Conservation (phyloP, 768 basidiomycete species). For the Coprinopsis marcescibilis region DNA sequence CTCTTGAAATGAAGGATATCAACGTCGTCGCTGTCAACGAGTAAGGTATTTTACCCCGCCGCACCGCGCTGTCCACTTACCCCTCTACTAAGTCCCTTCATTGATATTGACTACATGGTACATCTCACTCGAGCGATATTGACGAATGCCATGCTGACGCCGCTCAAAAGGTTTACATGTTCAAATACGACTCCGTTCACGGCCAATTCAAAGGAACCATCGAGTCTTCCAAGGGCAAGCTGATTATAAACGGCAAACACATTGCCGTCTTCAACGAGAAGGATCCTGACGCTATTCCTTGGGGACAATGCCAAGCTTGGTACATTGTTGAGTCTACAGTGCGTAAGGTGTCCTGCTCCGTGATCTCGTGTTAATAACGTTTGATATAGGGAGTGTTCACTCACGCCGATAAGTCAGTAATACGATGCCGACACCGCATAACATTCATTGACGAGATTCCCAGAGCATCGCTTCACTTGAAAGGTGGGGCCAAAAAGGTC, state of each 20-base stretch:
- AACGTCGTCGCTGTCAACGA: conserved; percentile 95
- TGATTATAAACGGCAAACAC: conserved; percentile 72
- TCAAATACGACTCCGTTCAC: conserved; percentile 95
- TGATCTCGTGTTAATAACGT: conserved; percentile 15
- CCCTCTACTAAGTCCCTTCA: conserved; percentile 73
- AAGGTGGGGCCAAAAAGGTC: conserved; percentile 99
- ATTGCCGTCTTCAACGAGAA: conserved; percentile 80
- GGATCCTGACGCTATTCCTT: conserved; percentile 81
- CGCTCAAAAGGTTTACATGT: conserved; percentile 81
- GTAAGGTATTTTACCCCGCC: conserved; percentile 39
- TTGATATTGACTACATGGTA: conserved; percentile 95
- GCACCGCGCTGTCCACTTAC: background rate
- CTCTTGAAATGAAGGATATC: conserved; percentile 66
- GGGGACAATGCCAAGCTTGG: conserved; percentile 75
- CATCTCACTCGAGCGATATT: conserved; percentile 14
- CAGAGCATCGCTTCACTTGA: conserved; percentile 87
- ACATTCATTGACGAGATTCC: background rate
- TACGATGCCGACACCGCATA: conserved; percentile 6
- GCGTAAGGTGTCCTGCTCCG: conserved; percentile 21
- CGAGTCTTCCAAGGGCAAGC: conserved; percentile 82
- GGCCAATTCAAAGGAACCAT: conserved; percentile 87
- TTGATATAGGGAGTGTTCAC: conserved; percentile 88
- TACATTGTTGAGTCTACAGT: conserved; percentile 97
- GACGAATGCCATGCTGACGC: background rate
- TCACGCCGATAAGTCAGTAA: conserved; percentile 74